Evolutionary conservation across 1,284 basidiomycete species (phyloP).

Genomic region (Thecaphora thlaspeos): DNA sequence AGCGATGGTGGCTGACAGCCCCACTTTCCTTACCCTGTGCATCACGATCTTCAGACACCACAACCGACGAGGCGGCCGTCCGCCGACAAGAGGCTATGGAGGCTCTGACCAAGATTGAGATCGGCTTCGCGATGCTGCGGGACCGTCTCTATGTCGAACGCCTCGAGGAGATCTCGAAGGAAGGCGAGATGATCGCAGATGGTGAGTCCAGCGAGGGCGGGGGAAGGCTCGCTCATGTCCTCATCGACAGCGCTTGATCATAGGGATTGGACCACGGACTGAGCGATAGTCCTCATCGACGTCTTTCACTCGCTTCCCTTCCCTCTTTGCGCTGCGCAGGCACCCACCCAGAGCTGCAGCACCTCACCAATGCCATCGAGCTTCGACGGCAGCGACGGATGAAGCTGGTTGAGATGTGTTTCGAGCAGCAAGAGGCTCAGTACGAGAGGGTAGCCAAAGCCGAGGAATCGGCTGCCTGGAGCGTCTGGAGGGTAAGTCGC

Average conservation of each 20-base stretch:
- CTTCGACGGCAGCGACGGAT: slow-evolving; percentile 55
- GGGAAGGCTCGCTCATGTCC: background rate
- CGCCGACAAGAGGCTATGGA: slow-evolving; percentile 61
- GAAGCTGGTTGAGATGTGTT: slow-evolving; percentile 54
- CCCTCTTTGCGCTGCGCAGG: slow-evolving; percentile 63
- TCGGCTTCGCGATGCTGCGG: slow-evolving; percentile 63
- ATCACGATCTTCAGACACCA: no score
- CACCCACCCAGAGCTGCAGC: slow-evolving; percentile 76
- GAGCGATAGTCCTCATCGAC: no score
- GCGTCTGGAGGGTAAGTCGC: slow-evolving; percentile 67
- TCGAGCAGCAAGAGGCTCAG: slow-evolving; percentile 68
- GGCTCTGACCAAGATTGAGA: slow-evolving; percentile 63
- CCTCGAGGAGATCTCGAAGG: slow-evolving; percentile 63
- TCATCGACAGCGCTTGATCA: no score
- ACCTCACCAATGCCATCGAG: slow-evolving; percentile 65
- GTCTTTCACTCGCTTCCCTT: background rate
- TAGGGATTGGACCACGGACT: no score
- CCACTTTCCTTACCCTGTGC: no score
- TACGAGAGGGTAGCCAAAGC: slow-evolving; percentile 70
- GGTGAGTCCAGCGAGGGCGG: slow-evolving; percentile 54
- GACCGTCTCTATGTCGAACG: slow-evolving; percentile 64
- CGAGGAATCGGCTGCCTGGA: slow-evolving; percentile 66
- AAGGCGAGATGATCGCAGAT: slow-evolving; percentile 63
- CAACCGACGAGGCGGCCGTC: slow-evolving; percentile 52
- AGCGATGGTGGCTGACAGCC: no score